These are phyloP conservation scores for Diplocarpon rosae DNA, from an alignment of 2,329 filamentous ascomycete genomes.

Conservation along the genomic window DNA sequence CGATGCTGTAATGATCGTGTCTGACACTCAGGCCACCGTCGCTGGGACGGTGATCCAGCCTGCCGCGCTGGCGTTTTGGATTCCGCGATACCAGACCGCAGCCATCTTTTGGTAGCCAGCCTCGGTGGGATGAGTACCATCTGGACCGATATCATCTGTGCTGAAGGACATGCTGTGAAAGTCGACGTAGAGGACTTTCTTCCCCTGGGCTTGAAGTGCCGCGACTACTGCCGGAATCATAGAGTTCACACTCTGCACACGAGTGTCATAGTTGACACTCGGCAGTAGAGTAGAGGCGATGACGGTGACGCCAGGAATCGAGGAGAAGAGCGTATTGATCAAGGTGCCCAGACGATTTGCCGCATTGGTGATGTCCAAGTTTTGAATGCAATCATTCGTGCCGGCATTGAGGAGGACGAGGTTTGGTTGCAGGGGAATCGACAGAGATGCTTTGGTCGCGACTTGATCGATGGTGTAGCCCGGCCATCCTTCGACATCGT, in stretches of 20 bases:
- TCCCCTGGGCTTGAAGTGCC: not conserved
- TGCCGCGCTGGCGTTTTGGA: not conserved
- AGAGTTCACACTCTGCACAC: too few relatives aligned
- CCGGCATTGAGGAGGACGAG: constrained; percentile 4
- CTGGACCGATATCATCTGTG: not conserved
- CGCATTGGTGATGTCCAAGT: not conserved
- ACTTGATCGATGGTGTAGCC: constrained; percentile 1
- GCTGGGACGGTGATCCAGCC: not conserved
- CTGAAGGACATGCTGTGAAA: not conserved
- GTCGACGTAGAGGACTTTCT: not conserved
- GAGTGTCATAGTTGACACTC: too few relatives aligned
- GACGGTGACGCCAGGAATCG: constrained; percentile 2
- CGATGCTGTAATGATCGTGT: too few relatives aligned
- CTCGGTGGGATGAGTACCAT: constrained; percentile 1
- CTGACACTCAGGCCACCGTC: not conserved
- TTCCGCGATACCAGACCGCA: not conserved
- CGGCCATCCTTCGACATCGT: not conserved
- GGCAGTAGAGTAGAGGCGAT: constrained; percentile 4
- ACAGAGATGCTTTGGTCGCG: not conserved
- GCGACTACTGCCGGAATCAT: not conserved
- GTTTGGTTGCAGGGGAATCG: constrained; percentile 1
- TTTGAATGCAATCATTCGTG: constrained; percentile 3
- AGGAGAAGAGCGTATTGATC: not conserved
- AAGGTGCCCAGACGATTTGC: not conserved
- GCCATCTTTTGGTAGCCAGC: constrained; percentile 4